These are phyloP conservation scores for Moricandia moricandioides DNA, from an alignment of 345 rosid species.

Conservation along the genomic window DNA sequence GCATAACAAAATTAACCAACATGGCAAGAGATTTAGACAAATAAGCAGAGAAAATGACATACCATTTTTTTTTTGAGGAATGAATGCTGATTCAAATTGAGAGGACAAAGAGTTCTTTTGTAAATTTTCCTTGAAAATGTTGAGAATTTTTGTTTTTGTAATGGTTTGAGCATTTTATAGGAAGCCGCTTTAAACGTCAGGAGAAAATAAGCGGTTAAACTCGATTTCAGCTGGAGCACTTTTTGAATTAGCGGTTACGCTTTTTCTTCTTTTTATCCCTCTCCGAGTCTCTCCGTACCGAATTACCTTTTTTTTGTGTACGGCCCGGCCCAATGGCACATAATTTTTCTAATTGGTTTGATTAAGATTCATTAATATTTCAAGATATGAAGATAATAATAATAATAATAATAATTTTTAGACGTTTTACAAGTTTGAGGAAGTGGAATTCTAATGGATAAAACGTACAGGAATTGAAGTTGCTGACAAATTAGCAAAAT, in stretches of 20 bases:
- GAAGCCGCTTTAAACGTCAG: not conserved
- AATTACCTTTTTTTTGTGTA: too few relatives aligned
- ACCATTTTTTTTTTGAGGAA: slow-evolving; percentile 33
- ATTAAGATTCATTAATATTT: too few relatives aligned
- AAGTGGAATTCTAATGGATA: too few relatives aligned
- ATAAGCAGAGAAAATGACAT: not conserved
- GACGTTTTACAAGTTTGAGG: too few relatives aligned
- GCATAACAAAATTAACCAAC: not conserved
- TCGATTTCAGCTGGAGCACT: slow-evolving; percentile 4
- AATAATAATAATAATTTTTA: too few relatives aligned
- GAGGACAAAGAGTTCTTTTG: not conserved
- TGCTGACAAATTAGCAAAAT: too few relatives aligned
- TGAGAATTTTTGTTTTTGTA: not conserved
- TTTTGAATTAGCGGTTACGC: slow-evolving; percentile 24
- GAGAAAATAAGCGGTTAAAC: slow-evolving; percentile 26
- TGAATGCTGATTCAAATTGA: not conserved
- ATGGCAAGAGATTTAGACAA: not conserved
- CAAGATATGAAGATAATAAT: too few relatives aligned
- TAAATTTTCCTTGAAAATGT: not conserved
- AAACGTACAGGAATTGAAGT: too few relatives aligned
- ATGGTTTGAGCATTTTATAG: slow-evolving; percentile 4
- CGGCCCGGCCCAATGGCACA: too few relatives aligned
- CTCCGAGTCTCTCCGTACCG: not conserved
- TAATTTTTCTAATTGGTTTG: too few relatives aligned
- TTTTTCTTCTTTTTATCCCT: not conserved